These are phyloP conservation scores for Aotearoamyces nothofagi DNA, from an alignment of 2,329 filamentous ascomycete species.

Conservation along the genomic window DNA sequence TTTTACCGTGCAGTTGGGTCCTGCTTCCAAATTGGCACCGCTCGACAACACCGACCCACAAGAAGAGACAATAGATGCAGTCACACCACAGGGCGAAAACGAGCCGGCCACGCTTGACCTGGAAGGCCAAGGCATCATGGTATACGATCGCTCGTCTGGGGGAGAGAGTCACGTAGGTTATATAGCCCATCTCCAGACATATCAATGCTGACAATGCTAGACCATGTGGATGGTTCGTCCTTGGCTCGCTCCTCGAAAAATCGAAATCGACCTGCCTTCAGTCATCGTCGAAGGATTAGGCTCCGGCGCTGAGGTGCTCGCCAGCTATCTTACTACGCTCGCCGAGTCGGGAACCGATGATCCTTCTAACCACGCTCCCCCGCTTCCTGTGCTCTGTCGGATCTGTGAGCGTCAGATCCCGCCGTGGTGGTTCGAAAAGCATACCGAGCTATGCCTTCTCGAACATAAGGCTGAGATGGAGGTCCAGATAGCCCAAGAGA, in stretches of 20 bases:
- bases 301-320: constrained; percentile 85
- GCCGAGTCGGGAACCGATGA: constrained; percentile 72
- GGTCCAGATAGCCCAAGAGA: constrained; percentile 90
- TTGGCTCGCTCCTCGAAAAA: constrained; percentile 73
- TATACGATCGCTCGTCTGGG: constrained; percentile 78
- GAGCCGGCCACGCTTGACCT: constrained; percentile 53
- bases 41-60: constrained; percentile 17
- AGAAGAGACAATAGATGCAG: constrained; percentile 16
- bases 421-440: constrained; percentile 99
- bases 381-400: constrained; percentile 76
- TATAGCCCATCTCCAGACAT: constrained; percentile 3
- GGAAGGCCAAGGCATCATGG: constrained; percentile 96
- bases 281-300: constrained; percentile 87
- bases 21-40: constrained; percentile 47
- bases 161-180: constrained; percentile 82
- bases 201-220: constrained; percentile 30
- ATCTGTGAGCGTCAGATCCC: constrained; percentile 96
- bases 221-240: constrained; percentile 99
- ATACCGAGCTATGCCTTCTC: constrained; percentile 88
- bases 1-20: constrained; percentile 58
- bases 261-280: constrained; percentile 85
- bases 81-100: constrained; percentile 21
- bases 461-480: constrained; percentile 97
- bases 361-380: constrained; percentile 62
- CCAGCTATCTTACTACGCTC: constrained; percentile 79